These are phyloP conservation scores for Neoboletus magnificus DNA, from an alignment of 768 basidiomycete species.

Conservation along the genomic window DNA sequence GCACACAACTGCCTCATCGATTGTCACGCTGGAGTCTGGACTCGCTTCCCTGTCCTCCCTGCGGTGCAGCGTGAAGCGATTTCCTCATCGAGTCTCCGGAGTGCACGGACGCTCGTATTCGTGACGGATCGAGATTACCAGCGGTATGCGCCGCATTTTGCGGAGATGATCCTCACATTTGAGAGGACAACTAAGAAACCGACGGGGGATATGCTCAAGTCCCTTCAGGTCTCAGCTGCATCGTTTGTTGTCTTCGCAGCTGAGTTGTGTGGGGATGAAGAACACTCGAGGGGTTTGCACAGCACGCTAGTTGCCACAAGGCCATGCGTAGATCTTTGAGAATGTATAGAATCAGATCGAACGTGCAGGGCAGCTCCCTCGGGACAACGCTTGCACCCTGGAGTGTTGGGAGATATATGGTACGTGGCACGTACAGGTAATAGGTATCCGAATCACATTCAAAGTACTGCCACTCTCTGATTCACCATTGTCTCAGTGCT, in stretches of 20 bases:
- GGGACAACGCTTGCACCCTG: neutral
- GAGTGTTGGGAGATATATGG: too few relatives aligned
- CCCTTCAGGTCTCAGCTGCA: constrained; percentile 34
- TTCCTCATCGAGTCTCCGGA: constrained; percentile 32
- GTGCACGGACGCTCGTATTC: constrained; percentile 39
- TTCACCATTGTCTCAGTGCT: too few relatives aligned
- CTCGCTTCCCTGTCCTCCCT: constrained; percentile 54
- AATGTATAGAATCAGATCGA: too few relatives aligned
- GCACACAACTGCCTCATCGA: constrained; percentile 51
- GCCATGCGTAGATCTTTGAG: too few relatives aligned
- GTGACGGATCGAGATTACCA: constrained; percentile 38
- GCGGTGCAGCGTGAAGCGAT: constrained; percentile 48
- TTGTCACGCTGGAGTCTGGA: constrained; percentile 57
- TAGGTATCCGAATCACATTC: neutral
- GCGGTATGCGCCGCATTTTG: constrained; percentile 42
- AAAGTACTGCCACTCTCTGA: neutral
- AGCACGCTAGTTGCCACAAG: too few relatives aligned
- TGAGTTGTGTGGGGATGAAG: constrained; percentile 4
- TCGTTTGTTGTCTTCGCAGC: constrained; percentile 28
- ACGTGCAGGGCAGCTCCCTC: neutral
- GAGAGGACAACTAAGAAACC: constrained; percentile 53
- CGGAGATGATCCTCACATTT: constrained; percentile 43
- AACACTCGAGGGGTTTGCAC: neutral
- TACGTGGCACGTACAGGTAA: neutral
- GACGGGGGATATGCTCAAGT: constrained; percentile 41